Percentiles rank a stretch among this genome's conserved stretches.
Conservation (phyloP, 768 basidiomycete genomes). For the Leccinum incarnatum region DNA sequence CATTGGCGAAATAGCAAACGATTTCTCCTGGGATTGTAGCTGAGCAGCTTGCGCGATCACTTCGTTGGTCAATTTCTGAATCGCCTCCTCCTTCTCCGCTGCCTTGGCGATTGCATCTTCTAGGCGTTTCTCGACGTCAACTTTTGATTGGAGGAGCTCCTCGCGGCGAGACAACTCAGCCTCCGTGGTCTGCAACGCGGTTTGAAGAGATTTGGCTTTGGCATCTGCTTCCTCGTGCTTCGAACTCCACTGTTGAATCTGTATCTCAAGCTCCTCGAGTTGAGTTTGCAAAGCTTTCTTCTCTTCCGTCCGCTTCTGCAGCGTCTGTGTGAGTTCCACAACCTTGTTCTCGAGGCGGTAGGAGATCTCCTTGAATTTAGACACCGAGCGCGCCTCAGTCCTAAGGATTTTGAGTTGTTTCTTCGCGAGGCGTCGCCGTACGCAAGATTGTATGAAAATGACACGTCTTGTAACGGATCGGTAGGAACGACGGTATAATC, state of each 20-base stretch:
- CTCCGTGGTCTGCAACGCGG: conserved; percentile 66
- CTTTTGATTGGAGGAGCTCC: conserved; percentile 71
- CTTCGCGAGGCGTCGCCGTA: conserved; percentile 84
- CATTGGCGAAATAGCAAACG: conserved; percentile 59
- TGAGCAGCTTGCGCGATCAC: conserved; percentile 68
- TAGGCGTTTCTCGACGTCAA: conserved; percentile 73
- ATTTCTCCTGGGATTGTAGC: conserved; percentile 73
- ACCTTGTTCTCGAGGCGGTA: conserved; percentile 99
- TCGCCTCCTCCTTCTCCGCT: conserved; percentile 79
- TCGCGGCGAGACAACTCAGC: conserved; percentile 70
- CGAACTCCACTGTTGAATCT: conserved; percentile 79
- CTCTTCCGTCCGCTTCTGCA: conserved; percentile 88
- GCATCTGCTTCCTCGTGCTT: conserved; percentile 86
- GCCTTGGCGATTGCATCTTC: conserved; percentile 74
- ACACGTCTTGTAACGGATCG: conserved; percentile 65
- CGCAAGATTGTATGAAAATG: conserved; percentile 85
- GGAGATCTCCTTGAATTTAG: conserved; percentile 98
- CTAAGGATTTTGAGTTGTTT: conserved; percentile 81
- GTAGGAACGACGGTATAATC: conserved; percentile 54
- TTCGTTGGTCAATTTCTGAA: conserved; percentile 79
- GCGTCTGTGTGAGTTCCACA: conserved; percentile 91
- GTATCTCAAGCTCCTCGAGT: conserved; percentile 76
- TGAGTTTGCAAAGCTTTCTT: conserved; percentile 82
- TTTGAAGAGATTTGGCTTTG: conserved; percentile 68
- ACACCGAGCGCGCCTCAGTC: conserved; percentile 93